A percentile compares a stretch with the other conserved stretches of the same genome.
Conservation (phyloP, 2,329 filamentous ascomycete species). For the Clarireedia hainanense region DNA sequence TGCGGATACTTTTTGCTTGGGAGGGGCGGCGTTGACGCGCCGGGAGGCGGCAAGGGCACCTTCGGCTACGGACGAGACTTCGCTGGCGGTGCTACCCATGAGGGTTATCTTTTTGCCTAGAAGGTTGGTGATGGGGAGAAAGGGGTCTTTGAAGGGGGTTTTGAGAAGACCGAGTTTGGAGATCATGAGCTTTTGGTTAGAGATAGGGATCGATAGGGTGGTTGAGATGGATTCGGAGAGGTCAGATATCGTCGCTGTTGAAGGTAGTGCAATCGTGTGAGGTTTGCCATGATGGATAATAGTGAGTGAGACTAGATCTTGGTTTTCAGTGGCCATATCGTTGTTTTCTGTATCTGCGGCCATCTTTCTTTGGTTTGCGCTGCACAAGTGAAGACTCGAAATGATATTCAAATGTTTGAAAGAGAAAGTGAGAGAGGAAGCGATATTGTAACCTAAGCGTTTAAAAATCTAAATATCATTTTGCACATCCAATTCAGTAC, state of each 20-base stretch:
- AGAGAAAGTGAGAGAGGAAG: not conserved
- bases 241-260: conserved; percentile 44
- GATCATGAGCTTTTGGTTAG: conserved; percentile 62
- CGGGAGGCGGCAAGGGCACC: conserved; percentile 40
- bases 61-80: conserved; percentile 46
- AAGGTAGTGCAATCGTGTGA: conserved; percentile 37
- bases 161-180: conserved; percentile 59
- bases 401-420: not conserved
- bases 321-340: conserved; percentile 19
- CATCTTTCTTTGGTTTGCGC: not conserved
- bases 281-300: conserved; percentile 40
- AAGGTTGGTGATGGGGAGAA: conserved; percentile 38
- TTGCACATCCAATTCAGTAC: no score
- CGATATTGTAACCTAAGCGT: not conserved
- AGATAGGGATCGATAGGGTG: conserved; percentile 48
- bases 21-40: conserved; percentile 33
- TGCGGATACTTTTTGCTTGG: conserved; percentile 30
- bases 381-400: not conserved
- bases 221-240: conserved; percentile 51
- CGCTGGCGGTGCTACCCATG: conserved; percentile 54
- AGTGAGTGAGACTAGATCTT: conserved; percentile 34
- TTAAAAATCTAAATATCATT: no score
- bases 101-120: conserved; percentile 56
- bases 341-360: conserved; percentile 8
- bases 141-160: conserved; percentile 52